Evolutionary conservation across 345 rosid genomes (phyloP), one percentile per base, ranked within the genome.

Genomic region (Diplotaxis tenuifolia): DNA sequence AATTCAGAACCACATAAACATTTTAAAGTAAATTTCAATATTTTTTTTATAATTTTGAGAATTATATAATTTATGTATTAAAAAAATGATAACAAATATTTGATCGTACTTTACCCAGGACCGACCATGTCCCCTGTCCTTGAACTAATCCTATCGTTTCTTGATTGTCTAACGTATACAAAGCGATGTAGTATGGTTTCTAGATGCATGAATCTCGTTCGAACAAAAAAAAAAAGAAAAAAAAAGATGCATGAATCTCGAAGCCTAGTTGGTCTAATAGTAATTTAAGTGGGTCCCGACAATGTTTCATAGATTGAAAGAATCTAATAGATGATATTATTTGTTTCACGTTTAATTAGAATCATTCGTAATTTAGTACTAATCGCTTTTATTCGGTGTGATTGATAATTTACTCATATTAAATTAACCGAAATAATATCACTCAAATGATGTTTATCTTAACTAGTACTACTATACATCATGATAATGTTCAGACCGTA

Each of bases 181-280:
- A 52, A 36, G 56, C 2, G 18, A 72, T 22, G 70, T 38, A 5
- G 32, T 16, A 21, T 2, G 7, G 9, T 62, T 25, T 40, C 9
- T 29, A 42, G 21, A 20, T 53, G 29, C 69, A 50, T 25, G 78
- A 68, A 75, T 69, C 74, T 75, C 34, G 14, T n/a, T n/a, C n/a
- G n/a, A n/a, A n/a, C n/a, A n/a, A n/a, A n/a, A n/a, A n/a, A n/a
- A n/a, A n/a, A n/a, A n/a, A n/a, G n/a, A n/a, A n/a, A n/a, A n/a
- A n/a, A n/a, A n/a, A n/a, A n/a, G 78, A 67, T 75, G 78, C 78
- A 68, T 75, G 78, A 68, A 75, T 69, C 74, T 75, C 34, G 14
- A 36, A 38, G 27, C 69, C 68, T 52, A 75, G 69, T 75, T 61
- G 78, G 49, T 29, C n/a, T 67, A 19, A 38, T 38, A n/a, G 34